Evolutionary conservation across 805 yeast species (phyloP), one percentile per base, ranked within the genome.

Genomic region (Hyphopichia homilentoma): DNA sequence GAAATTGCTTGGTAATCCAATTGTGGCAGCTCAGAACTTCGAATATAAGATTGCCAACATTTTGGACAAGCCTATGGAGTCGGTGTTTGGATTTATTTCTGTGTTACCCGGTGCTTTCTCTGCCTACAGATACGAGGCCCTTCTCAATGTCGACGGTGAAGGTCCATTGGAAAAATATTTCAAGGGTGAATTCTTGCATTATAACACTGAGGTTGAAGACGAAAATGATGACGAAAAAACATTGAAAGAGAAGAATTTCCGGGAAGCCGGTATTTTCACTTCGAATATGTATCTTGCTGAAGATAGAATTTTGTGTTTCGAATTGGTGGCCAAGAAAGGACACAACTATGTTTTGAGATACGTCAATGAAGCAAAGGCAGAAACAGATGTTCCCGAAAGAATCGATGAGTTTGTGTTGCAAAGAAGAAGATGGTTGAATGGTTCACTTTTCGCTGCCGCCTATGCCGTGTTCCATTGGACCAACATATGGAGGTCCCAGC

Each of bases 391-490:
- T 31, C 97, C 97, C 6, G 97, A 89, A 51, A 69, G 73, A n/a
- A 72, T 89, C 27, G 83, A 96, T n/a, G 97, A 93, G 53, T 87
- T 93, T 52, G 85, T 90, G 33, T 77, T 93, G 35, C 98, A 90
- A 65, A 81, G 98, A 66, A 82, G 98, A 67, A 80, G 98, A 69
- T 90, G 98, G 98, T 73, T 90, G 40, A 90, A 90, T 59, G 99
- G 99, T 56, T 95, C 98, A 2, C 75, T 93, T 53, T 93, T 93
- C 65, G 97, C 99, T 1, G 97, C 97, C 3, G 68, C 89, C 34
- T 93, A 84, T 55, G 80, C 97, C 2, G 85, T 85, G 43, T 52
- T 84, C 35, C 95, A 89, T 54, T 86, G 89, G 73, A 72, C 78
- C 35, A 84, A 84, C 47, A 84, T 93, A 35, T 90, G 96, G 95